These are phyloP conservation scores for Panicum miliaceum DNA, from an alignment of 176 grass and related monocot genomes.

Conservation along the genomic window DNA sequence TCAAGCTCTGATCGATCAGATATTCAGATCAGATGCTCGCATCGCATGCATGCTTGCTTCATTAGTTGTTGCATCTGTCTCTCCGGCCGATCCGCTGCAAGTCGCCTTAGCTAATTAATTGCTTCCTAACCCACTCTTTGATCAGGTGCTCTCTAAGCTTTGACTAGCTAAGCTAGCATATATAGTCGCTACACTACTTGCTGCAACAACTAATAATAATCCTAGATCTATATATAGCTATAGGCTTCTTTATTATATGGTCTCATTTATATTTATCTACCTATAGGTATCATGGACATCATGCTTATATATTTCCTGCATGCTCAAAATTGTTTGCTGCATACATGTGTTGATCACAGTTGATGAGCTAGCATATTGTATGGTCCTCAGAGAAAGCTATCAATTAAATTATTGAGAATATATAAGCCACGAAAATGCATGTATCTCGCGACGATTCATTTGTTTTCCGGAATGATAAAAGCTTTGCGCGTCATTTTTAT, in stretches of 20 bases:
- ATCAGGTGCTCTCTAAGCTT: neutral
- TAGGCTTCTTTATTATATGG: neutral
- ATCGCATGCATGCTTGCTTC: constrained; percentile 8
- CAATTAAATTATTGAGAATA: neutral
- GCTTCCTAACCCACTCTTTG: neutral
- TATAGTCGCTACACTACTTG: neutral
- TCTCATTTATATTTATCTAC: constrained; percentile 23
- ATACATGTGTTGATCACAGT: neutral
- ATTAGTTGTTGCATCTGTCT: constrained; percentile 5
- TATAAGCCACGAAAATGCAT: neutral
- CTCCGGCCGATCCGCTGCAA: neutral
- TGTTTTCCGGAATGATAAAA: neutral
- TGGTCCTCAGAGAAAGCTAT: neutral
- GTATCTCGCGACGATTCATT: neutral
- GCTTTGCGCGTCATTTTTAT: neutral
- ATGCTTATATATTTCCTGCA: neutral
- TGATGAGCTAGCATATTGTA: neutral
- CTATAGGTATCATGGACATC: neutral
- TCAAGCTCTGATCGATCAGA: constrained; percentile 46
- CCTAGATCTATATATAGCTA: neutral
- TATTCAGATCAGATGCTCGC: too few relatives aligned
- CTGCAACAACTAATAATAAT: constrained; percentile 7
- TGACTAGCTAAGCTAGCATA: neutral
- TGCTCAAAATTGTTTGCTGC: neutral
- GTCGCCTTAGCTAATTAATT: neutral